phyloP scores from a whole-genome alignment of 164 flowering plant species.

The Annona cherimola region DNA sequence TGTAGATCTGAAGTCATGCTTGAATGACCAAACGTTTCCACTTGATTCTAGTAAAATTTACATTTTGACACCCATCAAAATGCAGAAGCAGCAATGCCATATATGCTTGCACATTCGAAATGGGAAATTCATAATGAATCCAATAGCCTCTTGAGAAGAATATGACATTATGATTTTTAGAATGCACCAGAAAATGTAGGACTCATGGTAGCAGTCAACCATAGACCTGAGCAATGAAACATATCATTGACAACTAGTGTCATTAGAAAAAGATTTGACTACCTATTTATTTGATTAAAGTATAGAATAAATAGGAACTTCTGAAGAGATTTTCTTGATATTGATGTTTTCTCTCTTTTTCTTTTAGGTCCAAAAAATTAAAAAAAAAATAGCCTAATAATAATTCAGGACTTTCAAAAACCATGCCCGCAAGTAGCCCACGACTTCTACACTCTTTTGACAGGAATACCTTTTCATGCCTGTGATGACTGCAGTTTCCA shows the following conservation, averaged over 20 bases:
- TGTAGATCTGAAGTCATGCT: neutral
- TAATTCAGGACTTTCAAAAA: neutral
- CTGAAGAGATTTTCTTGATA: neutral
- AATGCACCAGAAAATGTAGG: too few species aligned
- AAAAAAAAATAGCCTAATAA: neutral
- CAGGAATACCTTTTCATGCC: slow-evolving; percentile 52
- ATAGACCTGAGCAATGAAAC: neutral
- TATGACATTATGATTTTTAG: too few species aligned
- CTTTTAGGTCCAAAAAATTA: neutral
- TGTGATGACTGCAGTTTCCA: slow-evolving; percentile 51
- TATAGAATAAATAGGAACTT: neutral
- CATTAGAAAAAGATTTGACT: too few species aligned
- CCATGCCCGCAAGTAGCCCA: neutral
- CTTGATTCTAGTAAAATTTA: neutral
- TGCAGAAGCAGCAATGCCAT: neutral
- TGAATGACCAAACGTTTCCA: neutral
- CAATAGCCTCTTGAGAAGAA: neutral
- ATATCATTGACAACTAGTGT: neutral
- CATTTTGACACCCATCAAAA: neutral
- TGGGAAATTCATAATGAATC: neutral
- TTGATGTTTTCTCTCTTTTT: too few species aligned
- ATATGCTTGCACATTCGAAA: neutral
- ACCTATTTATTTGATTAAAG: neutral
- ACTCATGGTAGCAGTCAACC: neutral
- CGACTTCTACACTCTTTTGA: too few species aligned